Conservation (phyloP, 768 basidiomycete genomes). For the Agaricus blazei region DNA sequence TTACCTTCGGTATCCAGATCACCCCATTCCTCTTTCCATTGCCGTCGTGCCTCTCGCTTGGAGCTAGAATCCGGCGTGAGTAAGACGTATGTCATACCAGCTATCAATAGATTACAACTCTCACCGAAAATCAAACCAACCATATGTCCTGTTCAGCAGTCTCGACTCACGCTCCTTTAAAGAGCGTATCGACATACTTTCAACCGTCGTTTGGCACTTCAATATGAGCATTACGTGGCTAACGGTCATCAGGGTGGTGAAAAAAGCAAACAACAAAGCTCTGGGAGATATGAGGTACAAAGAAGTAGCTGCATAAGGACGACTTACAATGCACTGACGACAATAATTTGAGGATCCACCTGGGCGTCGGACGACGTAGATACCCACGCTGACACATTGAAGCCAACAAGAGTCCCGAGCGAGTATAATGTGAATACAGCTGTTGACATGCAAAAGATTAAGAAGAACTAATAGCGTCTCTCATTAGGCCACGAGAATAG, state of each 20-base stretch:
- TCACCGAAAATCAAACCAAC: constrained; percentile 52
- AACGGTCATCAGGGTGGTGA: constrained; percentile 51
- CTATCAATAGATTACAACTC: constrained; percentile 14
- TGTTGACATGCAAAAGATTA: constrained; percentile 72
- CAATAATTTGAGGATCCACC: constrained; percentile 66
- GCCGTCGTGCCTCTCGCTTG: constrained; percentile 35
- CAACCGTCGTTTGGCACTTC: constrained; percentile 73
- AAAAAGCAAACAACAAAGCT: constrained; percentile 65
- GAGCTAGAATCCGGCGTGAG: constrained; percentile 30
- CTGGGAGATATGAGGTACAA: constrained; percentile 28
- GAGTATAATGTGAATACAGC: constrained; percentile 57
- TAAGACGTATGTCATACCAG: not conserved
- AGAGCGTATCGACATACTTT: constrained; percentile 52
- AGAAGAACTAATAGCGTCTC: constrained; percentile 58
- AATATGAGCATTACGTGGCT: constrained; percentile 61
- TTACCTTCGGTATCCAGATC: constrained; percentile 69
- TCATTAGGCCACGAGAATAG: constrained; percentile 4
- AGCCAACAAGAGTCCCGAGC: constrained; percentile 45
- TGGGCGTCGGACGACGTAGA: constrained; percentile 11
- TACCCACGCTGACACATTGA: constrained; percentile 12
- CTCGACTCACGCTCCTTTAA: constrained; percentile 63
- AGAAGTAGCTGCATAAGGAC: too few relatives aligned
- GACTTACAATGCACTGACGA: constrained; percentile 72
- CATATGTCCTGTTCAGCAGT: constrained; percentile 43
- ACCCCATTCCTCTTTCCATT: constrained; percentile 85